Evolutionary conservation across 139 green algal genomes (phyloP).

Genomic region (Tetraselmis chui): DNA sequence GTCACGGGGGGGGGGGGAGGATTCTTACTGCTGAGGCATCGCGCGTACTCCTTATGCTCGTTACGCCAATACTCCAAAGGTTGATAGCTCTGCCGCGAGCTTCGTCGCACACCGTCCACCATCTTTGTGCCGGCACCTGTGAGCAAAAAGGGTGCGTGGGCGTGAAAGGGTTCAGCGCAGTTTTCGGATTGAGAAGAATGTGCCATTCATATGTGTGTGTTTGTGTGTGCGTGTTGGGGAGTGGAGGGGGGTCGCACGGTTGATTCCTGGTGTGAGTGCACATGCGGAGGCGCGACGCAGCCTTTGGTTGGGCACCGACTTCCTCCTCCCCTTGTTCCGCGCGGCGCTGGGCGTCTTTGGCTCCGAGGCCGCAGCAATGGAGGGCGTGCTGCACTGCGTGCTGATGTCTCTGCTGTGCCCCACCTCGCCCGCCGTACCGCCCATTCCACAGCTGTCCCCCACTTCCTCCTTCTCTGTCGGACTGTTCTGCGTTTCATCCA

Average conservation of each 20-base stretch:
- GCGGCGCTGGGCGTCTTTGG: background rate
- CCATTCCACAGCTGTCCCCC: background rate
- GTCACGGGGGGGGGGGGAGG: background rate
- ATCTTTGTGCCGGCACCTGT: slow-evolving; percentile 31
- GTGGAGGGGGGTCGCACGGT: background rate
- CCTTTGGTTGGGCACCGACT: background rate
- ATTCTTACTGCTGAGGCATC: slow-evolving; percentile 28
- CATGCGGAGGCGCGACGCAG: background rate
- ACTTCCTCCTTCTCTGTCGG: background rate
- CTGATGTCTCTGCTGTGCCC: background rate
- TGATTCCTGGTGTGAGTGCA: background rate
- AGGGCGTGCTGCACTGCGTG: background rate
- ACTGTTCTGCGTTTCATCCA: no score
- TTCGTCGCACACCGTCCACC: slow-evolving; percentile 26
- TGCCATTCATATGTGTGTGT: no score
- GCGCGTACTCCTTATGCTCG: slow-evolving; percentile 37
- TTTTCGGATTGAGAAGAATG: no score
- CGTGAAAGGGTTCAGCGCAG: no score
- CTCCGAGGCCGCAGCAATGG: background rate
- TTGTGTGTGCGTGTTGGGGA: no score
- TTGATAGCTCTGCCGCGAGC: slow-evolving; percentile 20
- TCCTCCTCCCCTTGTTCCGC: background rate
- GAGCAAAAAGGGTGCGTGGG: no score
- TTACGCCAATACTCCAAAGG: slow-evolving; percentile 54
- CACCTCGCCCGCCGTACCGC: background rate